Evolutionary conservation across 2,329 filamentous ascomycete genomes (phyloP).

Genomic region (Falciphora oryzae): DNA sequence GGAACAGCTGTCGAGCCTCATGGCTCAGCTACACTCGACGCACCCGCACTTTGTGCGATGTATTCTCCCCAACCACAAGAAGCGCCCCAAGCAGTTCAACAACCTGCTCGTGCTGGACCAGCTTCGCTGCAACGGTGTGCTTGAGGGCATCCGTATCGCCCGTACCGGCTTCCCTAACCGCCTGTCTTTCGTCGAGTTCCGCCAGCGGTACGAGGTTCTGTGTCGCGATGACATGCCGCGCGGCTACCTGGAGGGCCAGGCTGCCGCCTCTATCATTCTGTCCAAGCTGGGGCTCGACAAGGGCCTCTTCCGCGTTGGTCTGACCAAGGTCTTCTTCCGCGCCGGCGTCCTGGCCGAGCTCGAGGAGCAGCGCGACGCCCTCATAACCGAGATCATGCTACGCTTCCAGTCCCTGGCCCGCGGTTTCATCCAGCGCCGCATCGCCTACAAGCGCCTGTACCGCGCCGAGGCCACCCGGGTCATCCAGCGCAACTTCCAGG

Average conservation of each 20-base stretch:
- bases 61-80: slow-evolving; percentile 97
- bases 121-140: slow-evolving; percentile 94
- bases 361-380: slow-evolving; percentile 87
- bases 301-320: slow-evolving; percentile 82
- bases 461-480: slow-evolving; percentile 91
- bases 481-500: slow-evolving; percentile 88
- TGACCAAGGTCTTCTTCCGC: slow-evolving; percentile 97
- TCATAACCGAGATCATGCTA: slow-evolving; percentile 91
- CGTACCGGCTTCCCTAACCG: slow-evolving; percentile 95
- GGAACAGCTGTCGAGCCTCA: slow-evolving; percentile 93
- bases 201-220: slow-evolving; percentile 91
- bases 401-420: slow-evolving; percentile 88
- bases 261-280: slow-evolving; percentile 77
- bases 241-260: slow-evolving; percentile 86
- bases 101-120: slow-evolving; percentile 93
- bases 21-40: slow-evolving; percentile 89
- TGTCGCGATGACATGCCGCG: slow-evolving; percentile 76
- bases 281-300: slow-evolving; percentile 82
- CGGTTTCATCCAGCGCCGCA: slow-evolving; percentile 81
- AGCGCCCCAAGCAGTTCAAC: slow-evolving; percentile 87
- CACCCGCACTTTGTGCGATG: slow-evolving; percentile 98
- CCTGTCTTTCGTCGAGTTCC: slow-evolving; percentile 86
- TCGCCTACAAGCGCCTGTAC: slow-evolving; percentile 89
- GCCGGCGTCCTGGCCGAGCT: slow-evolving; percentile 93
- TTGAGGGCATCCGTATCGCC: slow-evolving; percentile 97